Evolutionary conservation across 1,139 yeast species (phyloP).

Genomic region (Schwanniomyces etchellsii): DNA sequence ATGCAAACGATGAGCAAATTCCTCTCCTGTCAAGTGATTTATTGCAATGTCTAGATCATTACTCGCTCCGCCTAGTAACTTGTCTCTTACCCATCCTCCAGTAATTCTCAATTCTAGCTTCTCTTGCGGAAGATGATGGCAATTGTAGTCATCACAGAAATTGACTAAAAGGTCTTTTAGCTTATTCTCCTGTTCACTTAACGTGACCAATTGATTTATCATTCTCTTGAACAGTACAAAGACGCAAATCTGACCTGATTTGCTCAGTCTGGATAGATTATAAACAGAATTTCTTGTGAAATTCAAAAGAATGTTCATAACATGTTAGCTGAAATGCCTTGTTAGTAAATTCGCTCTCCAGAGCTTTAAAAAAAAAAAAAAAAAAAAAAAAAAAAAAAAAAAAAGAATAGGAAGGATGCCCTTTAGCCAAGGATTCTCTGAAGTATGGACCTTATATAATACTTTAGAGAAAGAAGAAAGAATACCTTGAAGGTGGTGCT

Average conservation of each 20-base stretch:
- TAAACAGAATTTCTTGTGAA: too few relatives aligned
- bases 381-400: too few relatives aligned
- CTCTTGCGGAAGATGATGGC: slow-evolving; percentile 6
- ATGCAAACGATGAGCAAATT: slow-evolving; percentile 66
- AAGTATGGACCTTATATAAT: too few relatives aligned
- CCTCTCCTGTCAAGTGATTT: slow-evolving; percentile 77
- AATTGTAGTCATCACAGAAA: slow-evolving; percentile 34
- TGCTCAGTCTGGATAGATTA: too few relatives aligned
- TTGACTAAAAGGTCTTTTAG: slow-evolving; percentile 43
- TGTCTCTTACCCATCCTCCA: slow-evolving; percentile 99
- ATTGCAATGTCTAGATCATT: slow-evolving; percentile 92
- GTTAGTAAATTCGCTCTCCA: too few relatives aligned
- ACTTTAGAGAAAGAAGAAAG: too few relatives aligned
- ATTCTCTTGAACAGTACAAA: slow-evolving; percentile 9
- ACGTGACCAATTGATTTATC: slow-evolving; percentile 19
- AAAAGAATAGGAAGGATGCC: too few relatives aligned
- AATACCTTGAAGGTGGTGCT: too few relatives aligned
- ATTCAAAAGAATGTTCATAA: too few relatives aligned
- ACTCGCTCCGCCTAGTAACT: slow-evolving; percentile 69
- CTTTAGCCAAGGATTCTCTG: too few relatives aligned
- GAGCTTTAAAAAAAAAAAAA: too few relatives aligned
- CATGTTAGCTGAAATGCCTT: too few relatives aligned
- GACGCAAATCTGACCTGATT: not conserved
- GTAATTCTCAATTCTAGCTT: slow-evolving; percentile 66
- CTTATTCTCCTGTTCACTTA: slow-evolving; percentile 44